Conservation (phyloP, 2,329 filamentous ascomycete species). For the Intubia oerlemansii region DNA sequence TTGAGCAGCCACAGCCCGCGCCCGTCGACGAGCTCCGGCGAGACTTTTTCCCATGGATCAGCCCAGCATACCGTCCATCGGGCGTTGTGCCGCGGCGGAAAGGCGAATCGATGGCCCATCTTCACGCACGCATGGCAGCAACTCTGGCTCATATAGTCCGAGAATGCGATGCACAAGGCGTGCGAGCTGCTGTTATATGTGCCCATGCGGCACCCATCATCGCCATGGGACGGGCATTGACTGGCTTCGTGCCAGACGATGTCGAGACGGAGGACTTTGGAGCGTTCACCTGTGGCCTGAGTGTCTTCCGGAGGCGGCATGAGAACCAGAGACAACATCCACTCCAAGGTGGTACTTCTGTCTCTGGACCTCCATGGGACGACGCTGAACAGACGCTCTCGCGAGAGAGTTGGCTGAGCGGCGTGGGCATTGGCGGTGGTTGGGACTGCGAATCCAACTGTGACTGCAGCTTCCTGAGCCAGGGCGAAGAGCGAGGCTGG, state of each 20-base stretch:
- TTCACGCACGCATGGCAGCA: slow-evolving; percentile 61
- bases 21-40: slow-evolving; percentile 34
- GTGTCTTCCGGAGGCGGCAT: slow-evolving; percentile 30
- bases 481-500: slow-evolving; percentile 10
- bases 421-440: slow-evolving; percentile 45
- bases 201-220: slow-evolving; percentile 84
- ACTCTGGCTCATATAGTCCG: slow-evolving; percentile 49
- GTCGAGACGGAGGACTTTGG: slow-evolving; percentile 58
- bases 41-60: slow-evolving; percentile 43
- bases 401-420: slow-evolving; percentile 27
- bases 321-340: slow-evolving; percentile 10
- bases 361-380: too few relatives aligned
- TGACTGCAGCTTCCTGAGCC: slow-evolving; percentile 16
- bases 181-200: slow-evolving; percentile 55
- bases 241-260: slow-evolving; percentile 53
- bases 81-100: slow-evolving; percentile 45
- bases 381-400: slow-evolving; percentile 5
- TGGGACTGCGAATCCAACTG: slow-evolving; percentile 70
- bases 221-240: slow-evolving; percentile 62
- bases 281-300: slow-evolving; percentile 67
- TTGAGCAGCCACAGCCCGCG: slow-evolving; percentile 58
- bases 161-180: slow-evolving; percentile 48
- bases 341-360: background rate
- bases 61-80: slow-evolving; percentile 31
- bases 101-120: slow-evolving; percentile 59